Evolutionary conservation across 164 flowering plant genomes (phyloP).

Genomic region (Annona squamosa): DNA sequence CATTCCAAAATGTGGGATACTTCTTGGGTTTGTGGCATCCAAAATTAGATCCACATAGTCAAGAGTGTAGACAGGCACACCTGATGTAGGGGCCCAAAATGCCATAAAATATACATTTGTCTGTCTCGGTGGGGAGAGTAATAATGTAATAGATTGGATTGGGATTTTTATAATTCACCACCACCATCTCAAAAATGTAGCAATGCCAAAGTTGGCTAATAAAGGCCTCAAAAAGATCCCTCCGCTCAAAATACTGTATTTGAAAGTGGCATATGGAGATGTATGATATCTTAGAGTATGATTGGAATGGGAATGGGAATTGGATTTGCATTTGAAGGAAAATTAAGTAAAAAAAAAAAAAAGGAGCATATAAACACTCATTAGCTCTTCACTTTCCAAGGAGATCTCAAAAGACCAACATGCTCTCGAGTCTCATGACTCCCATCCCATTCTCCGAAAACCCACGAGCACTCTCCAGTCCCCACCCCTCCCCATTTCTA

Average conservation of each 20-base stretch:
- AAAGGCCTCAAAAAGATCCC: no score
- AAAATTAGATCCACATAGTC: neutral
- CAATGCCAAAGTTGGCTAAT: no score
- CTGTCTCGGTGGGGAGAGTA: neutral
- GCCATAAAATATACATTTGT: neutral
- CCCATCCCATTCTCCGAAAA: conserved; percentile 75
- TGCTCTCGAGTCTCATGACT: conserved; percentile 50
- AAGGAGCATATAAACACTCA: conserved; percentile 13
- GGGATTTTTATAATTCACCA: neutral
- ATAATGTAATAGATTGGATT: neutral
- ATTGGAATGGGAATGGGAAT: conserved; percentile 4
- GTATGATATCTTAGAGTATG: neutral
- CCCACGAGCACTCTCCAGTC: conserved; percentile 61
- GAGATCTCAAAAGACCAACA: conserved; percentile 81
- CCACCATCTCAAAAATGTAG: neutral
- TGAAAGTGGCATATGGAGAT: neutral
- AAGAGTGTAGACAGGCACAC: neutral
- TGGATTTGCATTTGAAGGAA: neutral
- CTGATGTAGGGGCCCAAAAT: neutral
- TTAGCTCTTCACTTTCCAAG: conserved; percentile 45
- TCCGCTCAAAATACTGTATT: neutral
- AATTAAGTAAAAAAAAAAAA: conserved; percentile 3
- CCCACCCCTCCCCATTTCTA: neutral
- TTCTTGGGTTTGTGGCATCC: neutral
- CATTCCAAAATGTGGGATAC: neutral